Conservation (phyloP, 805 yeast species). For the Myxozyma sirexii region DNA sequence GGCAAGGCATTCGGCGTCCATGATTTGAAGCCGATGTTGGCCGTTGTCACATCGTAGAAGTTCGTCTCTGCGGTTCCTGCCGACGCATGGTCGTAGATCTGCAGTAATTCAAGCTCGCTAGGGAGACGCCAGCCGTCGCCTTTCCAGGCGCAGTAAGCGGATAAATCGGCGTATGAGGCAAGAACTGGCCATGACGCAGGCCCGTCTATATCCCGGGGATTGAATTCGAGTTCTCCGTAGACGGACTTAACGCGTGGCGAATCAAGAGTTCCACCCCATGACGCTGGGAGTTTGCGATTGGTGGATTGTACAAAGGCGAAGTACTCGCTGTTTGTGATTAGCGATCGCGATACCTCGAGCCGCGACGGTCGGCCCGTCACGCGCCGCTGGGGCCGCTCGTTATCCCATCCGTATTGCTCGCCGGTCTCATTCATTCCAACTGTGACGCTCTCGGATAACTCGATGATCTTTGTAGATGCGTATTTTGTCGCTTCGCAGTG, state of each 20-base stretch:
- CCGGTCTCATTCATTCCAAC: conserved; percentile 25
- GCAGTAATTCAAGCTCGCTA: conserved; percentile 29
- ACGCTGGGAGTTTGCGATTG: conserved; percentile 16
- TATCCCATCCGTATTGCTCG: conserved; percentile 33
- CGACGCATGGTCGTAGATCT: conserved; percentile 26
- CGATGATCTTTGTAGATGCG: background rate
- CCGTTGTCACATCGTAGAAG: conserved; percentile 10
- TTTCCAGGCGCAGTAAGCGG: conserved; percentile 17
- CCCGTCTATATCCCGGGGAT: conserved; percentile 4
- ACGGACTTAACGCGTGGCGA: conserved; percentile 29
- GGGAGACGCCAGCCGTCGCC: conserved; percentile 34
- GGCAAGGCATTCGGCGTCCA: conserved; percentile 32
- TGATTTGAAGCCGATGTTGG: conserved; percentile 33
- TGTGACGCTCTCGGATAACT: background rate
- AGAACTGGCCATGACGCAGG: conserved; percentile 33
- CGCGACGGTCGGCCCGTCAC: background rate
- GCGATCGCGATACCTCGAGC: conserved; percentile 23
- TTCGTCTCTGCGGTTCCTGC: background rate
- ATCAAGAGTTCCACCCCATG: conserved; percentile 25
- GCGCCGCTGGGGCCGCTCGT: conserved; percentile 29
- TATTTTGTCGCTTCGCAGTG: background rate
- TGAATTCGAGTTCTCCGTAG: conserved; percentile 20
- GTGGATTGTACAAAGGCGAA: conserved; percentile 9
- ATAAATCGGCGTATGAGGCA: conserved; percentile 33
- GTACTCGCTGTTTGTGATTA: conserved; percentile 33